Evolutionary conservation across 805 yeast species (phyloP).

Genomic region (Kregervanrija pseudodelftensis): DNA sequence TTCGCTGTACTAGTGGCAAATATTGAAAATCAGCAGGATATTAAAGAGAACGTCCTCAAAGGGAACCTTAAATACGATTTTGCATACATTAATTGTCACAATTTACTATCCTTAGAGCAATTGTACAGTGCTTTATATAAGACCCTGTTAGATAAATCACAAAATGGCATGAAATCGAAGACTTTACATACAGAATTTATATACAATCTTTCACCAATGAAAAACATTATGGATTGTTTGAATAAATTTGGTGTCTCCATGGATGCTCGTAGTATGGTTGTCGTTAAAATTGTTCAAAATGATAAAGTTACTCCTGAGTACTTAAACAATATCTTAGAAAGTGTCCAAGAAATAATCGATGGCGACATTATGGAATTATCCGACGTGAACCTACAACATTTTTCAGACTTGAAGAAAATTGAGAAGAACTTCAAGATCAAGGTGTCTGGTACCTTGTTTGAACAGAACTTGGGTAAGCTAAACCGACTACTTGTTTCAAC

Average conservation of each 20-base stretch:
- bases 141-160: conserved; percentile 44
- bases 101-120: conserved; percentile 56
- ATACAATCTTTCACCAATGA: conserved; percentile 60
- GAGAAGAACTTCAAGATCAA: conserved; percentile 22
- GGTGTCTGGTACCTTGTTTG: conserved; percentile 6
- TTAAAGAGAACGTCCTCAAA: conserved; percentile 38
- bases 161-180: conserved; percentile 50
- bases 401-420: conserved; percentile 26
- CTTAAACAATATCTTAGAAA: conserved; percentile 10
- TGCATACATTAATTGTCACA: conserved; percentile 58
- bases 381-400: conserved; percentile 25
- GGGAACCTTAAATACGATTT: conserved; percentile 46
- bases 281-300: conserved; percentile 8
- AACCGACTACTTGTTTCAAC: conserved; percentile 19
- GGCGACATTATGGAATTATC: conserved; percentile 30
- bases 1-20: conserved; percentile 33
- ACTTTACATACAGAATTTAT: conserved; percentile 67
- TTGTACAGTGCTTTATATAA: conserved; percentile 53
- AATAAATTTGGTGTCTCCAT: conserved; percentile 63
- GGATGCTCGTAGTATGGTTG: conserved; percentile 35
- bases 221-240: conserved; percentile 66
- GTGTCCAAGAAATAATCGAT: conserved; percentile 18
- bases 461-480: conserved; percentile 13
- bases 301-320: conserved; percentile 1
- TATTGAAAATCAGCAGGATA: conserved; percentile 36